Evolutionary conservation across 192 early-diverging fungal species (phyloP).

Genomic region (Kappamyces sp.): DNA sequence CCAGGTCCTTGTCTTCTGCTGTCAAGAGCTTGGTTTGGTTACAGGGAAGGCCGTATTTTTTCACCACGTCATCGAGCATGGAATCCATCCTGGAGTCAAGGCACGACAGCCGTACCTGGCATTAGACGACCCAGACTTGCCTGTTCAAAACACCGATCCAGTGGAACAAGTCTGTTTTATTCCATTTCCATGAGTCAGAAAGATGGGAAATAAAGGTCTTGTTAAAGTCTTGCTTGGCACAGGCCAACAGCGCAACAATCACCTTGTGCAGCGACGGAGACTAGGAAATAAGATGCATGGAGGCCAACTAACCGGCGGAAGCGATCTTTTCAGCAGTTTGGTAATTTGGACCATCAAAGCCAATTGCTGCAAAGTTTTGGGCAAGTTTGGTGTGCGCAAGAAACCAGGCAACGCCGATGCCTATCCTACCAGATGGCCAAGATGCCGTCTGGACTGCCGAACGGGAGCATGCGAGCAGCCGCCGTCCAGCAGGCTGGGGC

Average conservation of each 20-base stretch:
- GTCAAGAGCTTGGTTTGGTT: constrained; percentile 61
- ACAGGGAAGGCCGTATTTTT: constrained; percentile 57
- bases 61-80: constrained; percentile 35
- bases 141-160: constrained; percentile 93
- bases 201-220: background rate
- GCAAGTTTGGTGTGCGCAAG: background rate
- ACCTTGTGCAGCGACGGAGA: background rate
- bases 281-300: background rate
- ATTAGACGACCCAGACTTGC: constrained; percentile 76
- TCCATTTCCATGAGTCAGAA: constrained; percentile 57
- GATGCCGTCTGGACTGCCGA: no score
- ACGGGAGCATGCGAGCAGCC: no score
- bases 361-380: background rate
- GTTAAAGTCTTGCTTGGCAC: background rate
- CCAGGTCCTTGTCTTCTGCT: constrained; percentile 40
- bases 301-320: background rate
- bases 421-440: no score
- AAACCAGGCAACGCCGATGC: no score
- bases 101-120: background rate
- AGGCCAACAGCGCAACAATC: background rate
- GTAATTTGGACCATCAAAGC: background rate
- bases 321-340: background rate
- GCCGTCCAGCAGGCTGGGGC: no score
- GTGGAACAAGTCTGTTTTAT: constrained; percentile 89
- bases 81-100: background rate